A percentile compares a stretch with the other conserved stretches of the same genome.
Evolutionary conservation across 192 early-diverging fungal genomes (phyloP).

Genomic region (Gamsiella multidivaricata): DNA sequence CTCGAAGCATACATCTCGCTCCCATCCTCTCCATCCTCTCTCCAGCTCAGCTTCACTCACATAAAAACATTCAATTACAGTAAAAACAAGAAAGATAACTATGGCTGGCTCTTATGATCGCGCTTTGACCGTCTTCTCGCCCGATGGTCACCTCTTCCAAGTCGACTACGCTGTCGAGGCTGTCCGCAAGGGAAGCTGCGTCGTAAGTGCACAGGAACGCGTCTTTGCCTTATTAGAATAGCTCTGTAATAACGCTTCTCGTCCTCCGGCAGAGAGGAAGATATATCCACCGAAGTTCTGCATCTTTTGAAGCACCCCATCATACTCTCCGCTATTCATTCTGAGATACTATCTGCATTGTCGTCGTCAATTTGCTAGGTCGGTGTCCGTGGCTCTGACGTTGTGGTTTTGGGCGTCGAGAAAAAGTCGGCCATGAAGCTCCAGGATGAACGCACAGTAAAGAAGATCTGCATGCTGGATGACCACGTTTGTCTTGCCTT

Average conservation of each 20-base stretch:
- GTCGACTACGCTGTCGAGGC: conserved; percentile 99
- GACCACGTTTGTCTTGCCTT: conserved; percentile 97
- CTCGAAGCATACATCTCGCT: too few relatives aligned
- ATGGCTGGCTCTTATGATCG: conserved; percentile 61
- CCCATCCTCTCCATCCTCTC: too few relatives aligned
- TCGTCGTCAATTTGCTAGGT: conserved; percentile 70
- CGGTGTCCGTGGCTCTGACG: conserved; percentile 91
- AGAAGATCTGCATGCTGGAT: conserved; percentile 97
- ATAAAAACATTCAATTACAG: too few relatives aligned
- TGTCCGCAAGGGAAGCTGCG: conserved; percentile 96
- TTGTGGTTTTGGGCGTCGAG: conserved; percentile 96
- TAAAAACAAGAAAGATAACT: neutral
- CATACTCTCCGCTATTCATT: neutral
- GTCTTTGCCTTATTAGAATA: too few relatives aligned
- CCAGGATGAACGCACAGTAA: conserved; percentile 96
- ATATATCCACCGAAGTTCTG: too few relatives aligned
- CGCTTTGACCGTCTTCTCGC: conserved; percentile 97
- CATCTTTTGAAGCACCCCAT: too few relatives aligned
- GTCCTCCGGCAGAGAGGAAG: too few relatives aligned
- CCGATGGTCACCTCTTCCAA: conserved; percentile 99
- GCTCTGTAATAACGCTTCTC: too few relatives aligned
- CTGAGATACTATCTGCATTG: neutral
- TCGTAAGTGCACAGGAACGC: conserved; percentile 71
- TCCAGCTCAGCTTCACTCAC: too few relatives aligned
- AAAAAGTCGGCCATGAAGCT: conserved; percentile 95